Evolutionary conservation across 2,329 filamentous ascomycete species (phyloP).

Genomic region (Xylaria sp.): DNA sequence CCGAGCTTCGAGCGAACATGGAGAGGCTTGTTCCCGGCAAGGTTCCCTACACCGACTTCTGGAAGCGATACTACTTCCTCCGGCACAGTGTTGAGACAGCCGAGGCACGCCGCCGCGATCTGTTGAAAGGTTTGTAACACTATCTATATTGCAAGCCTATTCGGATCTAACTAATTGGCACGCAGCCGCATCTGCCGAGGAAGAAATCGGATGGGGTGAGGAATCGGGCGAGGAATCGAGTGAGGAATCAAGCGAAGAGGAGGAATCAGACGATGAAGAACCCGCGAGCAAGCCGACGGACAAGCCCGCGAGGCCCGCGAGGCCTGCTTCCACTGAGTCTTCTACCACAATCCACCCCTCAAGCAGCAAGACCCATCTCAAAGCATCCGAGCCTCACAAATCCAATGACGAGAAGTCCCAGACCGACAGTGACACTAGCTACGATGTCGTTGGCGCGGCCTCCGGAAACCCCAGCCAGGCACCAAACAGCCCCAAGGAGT

Average conservation of each 20-base stretch:
- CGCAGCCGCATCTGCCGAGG: conserved; percentile 68
- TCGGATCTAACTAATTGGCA: conserved; percentile 37
- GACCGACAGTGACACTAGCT: conserved; percentile 91
- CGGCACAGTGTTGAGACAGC: conserved; percentile 91
- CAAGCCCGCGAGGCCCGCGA: conserved; percentile 46
- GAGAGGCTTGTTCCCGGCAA: conserved; percentile 92
- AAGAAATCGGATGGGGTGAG: conserved; percentile 69
- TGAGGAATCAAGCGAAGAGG: conserved; percentile 35
- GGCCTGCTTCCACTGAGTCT: conserved; percentile 54
- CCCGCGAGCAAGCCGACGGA: conserved; percentile 38
- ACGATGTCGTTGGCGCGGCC: conserved; percentile 83
- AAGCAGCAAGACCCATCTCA: conserved; percentile 49
- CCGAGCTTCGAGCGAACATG: conserved; percentile 85
- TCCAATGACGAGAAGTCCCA: conserved; percentile 90
- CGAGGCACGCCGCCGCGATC: conserved; percentile 82
- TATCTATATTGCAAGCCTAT: conserved; percentile 9
- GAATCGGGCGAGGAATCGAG: conserved; percentile 77
- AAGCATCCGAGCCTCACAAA: conserved; percentile 67
- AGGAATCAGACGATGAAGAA: conserved; percentile 43
- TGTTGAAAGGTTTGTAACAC: conserved; percentile 76
- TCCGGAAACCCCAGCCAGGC: conserved; percentile 79
- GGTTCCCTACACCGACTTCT: conserved; percentile 88
- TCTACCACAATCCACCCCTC: conserved; percentile 64
- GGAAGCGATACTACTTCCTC: conserved; percentile 94
- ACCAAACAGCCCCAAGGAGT: conserved; percentile 65